Base-by-base conservation (phyloP, 2,329 filamentous ascomycete species). In the Trichoderma breve region DNA sequence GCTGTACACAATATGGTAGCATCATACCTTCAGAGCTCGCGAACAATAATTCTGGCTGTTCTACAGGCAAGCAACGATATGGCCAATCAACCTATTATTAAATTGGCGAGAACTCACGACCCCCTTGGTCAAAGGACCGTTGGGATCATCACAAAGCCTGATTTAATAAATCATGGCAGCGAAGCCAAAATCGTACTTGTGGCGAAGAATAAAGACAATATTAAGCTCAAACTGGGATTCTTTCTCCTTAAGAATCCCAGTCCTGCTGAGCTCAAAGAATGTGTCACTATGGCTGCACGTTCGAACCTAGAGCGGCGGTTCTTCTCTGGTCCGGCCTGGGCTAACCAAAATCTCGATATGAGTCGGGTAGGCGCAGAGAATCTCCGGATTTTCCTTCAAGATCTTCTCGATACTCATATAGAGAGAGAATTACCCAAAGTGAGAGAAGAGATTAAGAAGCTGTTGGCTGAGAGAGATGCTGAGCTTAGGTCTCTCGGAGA, bases 41-140 rank as follows among this genome's bases (percentile, higher is more conserved):
- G 66, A 51, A 69, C 66, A 1, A 69, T 69, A n/a, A 69, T 69
- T 14, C n/a, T 69, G 8, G 66, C 66, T 0, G 66, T 69, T 3
- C 3, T 69, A 0, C 66, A 69, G 3, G 66, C 66, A 12, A 26
- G 55, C 1, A 69, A 69, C 3, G 66, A 69, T 1, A 61, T 61
- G 34, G 55, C 66, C 0, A 69, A 61, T n/a, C 66, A 69, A 5
- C 3, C 65, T 1, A 68, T 68, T 6, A 68, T 68, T 14, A 32
- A 24, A 4, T 18, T 68, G 24, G 53, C 53, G 21, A 68, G 34
- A n/a, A 60, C n/a, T 15, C 53, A 47, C 5, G 65, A 68, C 5
- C 4, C 65, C 3, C 34, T 30, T 6, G 65, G 65, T 0, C 32
- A 68, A 18, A 55, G 65, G 14, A 68, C 65, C 0, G 34, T 68